Percentiles rank a stretch among this genome's conserved stretches.
Evolutionary conservation across 108 stramenopile genomes (phyloP).

Genomic region (Pelagomonas calceolata): DNA sequence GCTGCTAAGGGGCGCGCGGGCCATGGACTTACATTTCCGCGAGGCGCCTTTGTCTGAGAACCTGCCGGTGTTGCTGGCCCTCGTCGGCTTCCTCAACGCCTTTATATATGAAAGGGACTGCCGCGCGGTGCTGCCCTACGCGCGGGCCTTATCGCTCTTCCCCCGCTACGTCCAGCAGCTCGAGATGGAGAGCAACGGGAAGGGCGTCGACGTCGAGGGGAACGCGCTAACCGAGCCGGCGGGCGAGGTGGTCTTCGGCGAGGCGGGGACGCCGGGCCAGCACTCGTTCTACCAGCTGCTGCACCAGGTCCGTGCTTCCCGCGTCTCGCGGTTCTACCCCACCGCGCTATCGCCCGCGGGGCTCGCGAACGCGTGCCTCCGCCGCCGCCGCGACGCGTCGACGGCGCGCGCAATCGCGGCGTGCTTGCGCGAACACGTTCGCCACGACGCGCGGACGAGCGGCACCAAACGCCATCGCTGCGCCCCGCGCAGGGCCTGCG

Average conservation of each 20-base stretch:
- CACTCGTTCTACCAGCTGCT: slow-evolving; percentile 83
- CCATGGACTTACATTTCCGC: slow-evolving; percentile 95
- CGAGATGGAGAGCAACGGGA: slow-evolving; percentile 86
- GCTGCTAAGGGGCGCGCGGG: slow-evolving; percentile 84
- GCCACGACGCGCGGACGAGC: no score
- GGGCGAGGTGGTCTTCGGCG: slow-evolving; percentile 95
- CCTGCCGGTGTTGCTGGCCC: slow-evolving; percentile 85
- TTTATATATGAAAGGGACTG: slow-evolving; percentile 62
- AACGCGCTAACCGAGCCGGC: slow-evolving; percentile 70
- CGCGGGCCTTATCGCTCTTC: slow-evolving; percentile 87
- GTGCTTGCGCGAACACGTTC: no score
- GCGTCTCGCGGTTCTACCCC: no score
- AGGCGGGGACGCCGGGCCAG: slow-evolving; percentile 97
- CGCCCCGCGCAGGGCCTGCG: no score
- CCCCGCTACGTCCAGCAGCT: slow-evolving; percentile 99
- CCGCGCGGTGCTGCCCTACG: slow-evolving; percentile 86
- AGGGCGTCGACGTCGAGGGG: slow-evolving; percentile 69
- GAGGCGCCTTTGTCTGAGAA: slow-evolving; percentile 80
- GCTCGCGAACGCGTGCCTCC: no score
- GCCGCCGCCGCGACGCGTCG: no score
- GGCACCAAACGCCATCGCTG: no score
- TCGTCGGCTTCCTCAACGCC: slow-evolving; percentile 28
- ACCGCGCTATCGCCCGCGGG: no score
- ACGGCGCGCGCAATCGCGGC: no score
- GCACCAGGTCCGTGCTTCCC: slow-evolving; percentile 69